Conservation (phyloP, 1,284 basidiomycete species). For the Cystobasidiaceae sp. region DNA sequence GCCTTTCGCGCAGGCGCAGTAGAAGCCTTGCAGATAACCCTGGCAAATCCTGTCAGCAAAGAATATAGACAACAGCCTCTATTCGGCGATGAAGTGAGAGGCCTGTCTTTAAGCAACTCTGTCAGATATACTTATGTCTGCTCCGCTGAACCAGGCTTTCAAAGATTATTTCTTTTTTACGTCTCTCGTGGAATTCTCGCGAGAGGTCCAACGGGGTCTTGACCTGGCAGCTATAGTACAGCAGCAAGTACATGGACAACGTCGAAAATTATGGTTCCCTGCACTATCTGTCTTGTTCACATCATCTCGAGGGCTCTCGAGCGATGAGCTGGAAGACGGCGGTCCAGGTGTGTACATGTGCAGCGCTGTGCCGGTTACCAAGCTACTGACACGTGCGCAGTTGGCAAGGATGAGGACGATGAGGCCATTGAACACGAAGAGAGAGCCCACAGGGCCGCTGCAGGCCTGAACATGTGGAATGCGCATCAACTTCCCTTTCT, state of each 20-base stretch:
- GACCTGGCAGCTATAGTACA: neutral
- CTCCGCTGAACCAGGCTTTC: no score
- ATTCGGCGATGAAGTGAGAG: constrained; percentile 8
- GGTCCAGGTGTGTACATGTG: no score
- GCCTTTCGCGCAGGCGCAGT: neutral
- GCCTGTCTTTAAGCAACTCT: no score
- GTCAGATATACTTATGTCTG: no score
- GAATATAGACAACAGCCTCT: neutral
- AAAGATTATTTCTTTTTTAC: constrained; percentile 27
- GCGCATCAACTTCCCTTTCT: neutral
- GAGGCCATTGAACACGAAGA: neutral
- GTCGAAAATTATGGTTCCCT: constrained; percentile 15
- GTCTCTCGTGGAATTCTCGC: constrained; percentile 16
- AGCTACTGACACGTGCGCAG: no score
- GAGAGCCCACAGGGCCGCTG: neutral
- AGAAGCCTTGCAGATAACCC: neutral
- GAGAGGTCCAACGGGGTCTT: neutral
- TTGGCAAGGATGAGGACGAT: neutral
- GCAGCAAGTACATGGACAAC: neutral
- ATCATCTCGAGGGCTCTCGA: neutral
- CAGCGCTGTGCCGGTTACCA: no score
- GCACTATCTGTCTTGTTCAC: no score
- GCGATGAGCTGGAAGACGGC: neutral
- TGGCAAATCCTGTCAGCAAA: neutral
- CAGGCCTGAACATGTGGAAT: neutral